A percentile compares a stretch with the other conserved stretches of the same genome.
These are phyloP conservation scores for Neurospora sp. DNA, from an alignment of 2,329 filamentous ascomycete species.

Conservation along the genomic window DNA sequence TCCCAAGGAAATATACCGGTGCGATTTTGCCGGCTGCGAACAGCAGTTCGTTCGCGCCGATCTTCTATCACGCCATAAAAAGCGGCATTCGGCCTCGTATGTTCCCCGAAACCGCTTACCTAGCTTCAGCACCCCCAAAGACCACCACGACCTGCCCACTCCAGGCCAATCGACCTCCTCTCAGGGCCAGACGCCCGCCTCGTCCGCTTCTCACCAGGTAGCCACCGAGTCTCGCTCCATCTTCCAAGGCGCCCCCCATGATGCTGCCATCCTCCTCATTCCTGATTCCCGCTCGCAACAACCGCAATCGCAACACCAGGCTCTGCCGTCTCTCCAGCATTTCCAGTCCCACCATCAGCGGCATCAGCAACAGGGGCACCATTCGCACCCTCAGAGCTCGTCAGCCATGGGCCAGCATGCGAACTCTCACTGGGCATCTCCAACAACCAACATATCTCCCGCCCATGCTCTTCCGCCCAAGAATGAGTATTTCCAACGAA, in stretches of 20 bases:
- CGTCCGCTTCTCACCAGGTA: constrained; percentile 6
- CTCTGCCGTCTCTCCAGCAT: constrained; percentile 12
- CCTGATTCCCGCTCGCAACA: constrained; percentile 28
- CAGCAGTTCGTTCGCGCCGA: constrained; percentile 73
- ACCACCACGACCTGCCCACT: constrained; percentile 5
- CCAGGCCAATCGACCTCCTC: constrained; percentile 5
- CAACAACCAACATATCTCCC: constrained; percentile 19
- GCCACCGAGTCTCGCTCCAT: constrained; percentile 17
- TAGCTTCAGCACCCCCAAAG: constrained; percentile 32
- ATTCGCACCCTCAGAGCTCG: not conserved
- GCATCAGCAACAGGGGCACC: not conserved
- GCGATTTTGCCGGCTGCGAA: constrained; percentile 64
- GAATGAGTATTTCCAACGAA: constrained; percentile 25
- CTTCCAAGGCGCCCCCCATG: constrained; percentile 29
- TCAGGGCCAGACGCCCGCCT: constrained; percentile 5
- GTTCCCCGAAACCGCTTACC: constrained; percentile 40
- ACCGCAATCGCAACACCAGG: constrained; percentile 18
- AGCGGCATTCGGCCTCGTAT: constrained; percentile 50
- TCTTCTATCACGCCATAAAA: constrained; percentile 58
- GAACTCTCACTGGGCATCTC: constrained; percentile 19
- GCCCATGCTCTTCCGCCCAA: constrained; percentile 24
- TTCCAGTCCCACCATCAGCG: constrained; percentile 18
- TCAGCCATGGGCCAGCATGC: not conserved
- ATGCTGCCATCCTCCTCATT: constrained; percentile 35
- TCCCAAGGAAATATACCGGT: constrained; percentile 69